Evolutionary conservation across 495 filamentous ascomycete genomes (phyloP), one percentile per base, ranked within the genome.

Genomic region (Penicillium angulare): DNA sequence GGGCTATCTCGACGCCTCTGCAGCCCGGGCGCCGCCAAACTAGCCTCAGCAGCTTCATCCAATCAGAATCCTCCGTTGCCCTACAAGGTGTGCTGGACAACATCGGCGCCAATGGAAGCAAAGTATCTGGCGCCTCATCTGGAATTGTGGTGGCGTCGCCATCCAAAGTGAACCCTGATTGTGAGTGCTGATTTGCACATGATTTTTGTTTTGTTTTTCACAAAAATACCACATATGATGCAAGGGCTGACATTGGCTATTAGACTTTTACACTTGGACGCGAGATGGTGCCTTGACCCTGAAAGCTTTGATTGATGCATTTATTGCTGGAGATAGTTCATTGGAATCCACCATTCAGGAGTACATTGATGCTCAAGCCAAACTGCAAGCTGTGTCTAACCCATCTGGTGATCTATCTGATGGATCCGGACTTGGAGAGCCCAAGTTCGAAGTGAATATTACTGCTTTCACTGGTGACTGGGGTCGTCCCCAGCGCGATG

Each of bases 201-300:
- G n/a, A n/a, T n/a, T n/a, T n/a, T n/a, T n/a, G n/a, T n/a, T n/a
- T n/a, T n/a, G n/a, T n/a, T n/a, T n/a, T n/a, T n/a, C n/a, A n/a
- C n/a, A 5, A 15, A 26, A 13, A 22, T 8, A 22, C 22, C 8
- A 17, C 17, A 34, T 22, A 18, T 12, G 3, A 36, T 5, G 5
- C 1, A 0, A 48, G 7, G 17, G 4, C 23, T 33, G 13, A 38
- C 9, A 15, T 26, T 17, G 17, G 5, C 18, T 41, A n/a, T n/a
- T n/a, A 82, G 79, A 83, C 49, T 83, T 78, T 57, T 85, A 79
- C 54, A 82, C 80, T 7, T 86, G 83, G 83, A 80, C 77, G 20
- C 69, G 83, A 34, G 83, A 86, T 57, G 72, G 79, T 0, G 79
- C 78, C 1, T 59, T 86, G 35, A 82, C 77, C 0, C 57, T 82